Conservation (phyloP, 305 asterid genomes). For the Fraxinus angustifolia region DNA sequence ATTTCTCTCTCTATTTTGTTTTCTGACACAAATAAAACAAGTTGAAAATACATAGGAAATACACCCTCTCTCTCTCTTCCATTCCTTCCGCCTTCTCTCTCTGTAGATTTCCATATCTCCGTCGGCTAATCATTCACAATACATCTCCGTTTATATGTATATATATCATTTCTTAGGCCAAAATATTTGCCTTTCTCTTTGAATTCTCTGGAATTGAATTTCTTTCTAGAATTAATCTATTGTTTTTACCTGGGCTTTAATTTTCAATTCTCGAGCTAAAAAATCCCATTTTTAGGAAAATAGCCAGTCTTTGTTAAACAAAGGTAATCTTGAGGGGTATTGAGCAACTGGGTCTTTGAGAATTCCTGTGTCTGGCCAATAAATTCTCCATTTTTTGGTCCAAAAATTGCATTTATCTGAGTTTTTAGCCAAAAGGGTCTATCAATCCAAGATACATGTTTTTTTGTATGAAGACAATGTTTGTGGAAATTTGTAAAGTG, state of each 20-base stretch:
- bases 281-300: not conserved
- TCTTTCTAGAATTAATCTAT: not conserved
- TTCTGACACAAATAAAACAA: not conserved
- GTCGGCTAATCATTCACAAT: not conserved
- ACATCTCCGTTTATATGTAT: not conserved
- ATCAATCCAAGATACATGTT: not conserved
- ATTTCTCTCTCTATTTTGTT: not conserved
- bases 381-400: conserved; percentile 8
- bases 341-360: conserved; percentile 22
- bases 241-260: not conserved
- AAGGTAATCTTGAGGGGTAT: conserved; percentile 12
- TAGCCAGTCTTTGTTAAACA: conserved; percentile 11
- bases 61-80: not conserved
- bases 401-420: not conserved
- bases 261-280: not conserved
- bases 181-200: not conserved
- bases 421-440: conserved; percentile 12
- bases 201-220: not conserved
- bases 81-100: not conserved
- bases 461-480: not conserved
- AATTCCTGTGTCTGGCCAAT: conserved; percentile 4
- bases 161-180: not conserved
- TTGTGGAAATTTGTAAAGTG: conserved; percentile 10
- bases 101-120: not conserved
- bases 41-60: not conserved